Base-by-base conservation (phyloP, 257 asterid species). In the Fraxinus anomala region DNA sequence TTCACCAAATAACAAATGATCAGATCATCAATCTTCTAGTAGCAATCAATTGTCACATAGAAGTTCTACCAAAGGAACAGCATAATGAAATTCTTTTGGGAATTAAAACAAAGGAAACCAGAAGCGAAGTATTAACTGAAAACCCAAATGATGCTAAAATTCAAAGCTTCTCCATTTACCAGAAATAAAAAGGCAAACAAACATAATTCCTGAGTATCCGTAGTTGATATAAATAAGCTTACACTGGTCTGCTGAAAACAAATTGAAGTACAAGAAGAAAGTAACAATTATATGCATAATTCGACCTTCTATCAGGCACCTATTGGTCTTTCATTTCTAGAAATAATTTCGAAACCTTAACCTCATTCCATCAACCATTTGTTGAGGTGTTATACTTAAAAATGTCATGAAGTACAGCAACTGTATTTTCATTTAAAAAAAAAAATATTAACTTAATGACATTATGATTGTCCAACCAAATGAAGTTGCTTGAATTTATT, bases 1-100 rank as follows among this genome's bases (percentile, higher is more conserved):
- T 80, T 77, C 77, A 79, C 85, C 77, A 77, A 54, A 73, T 73
- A 77, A 68, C 56, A 11, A 75, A 73, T 39, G 71, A 74, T 73
- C 82, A 70, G 72, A 81, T 82, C 84, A 83, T 79, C 71, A 83
- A 77, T 76, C 76, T 73, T 28, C 68, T 54, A 24, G 34, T 36
- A 82, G 76, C 77, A 78, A 61, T 72, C 67, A 80, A 75, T 73
- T 47, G 59, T 72, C 70, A 80, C 42, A 47, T 74, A 30, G 26
- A 67, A 44, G 6, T 13, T 23, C 61, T 21, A 74, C 73, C 37
- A 14, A 65, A 37, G 63, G 9, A 80, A 33, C 75, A 12, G 40
- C 47, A 5, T 33, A 39, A 19, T 30, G 26, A 73, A 73, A 76
- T 23, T 74, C 31, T 30, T 69, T 4, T 54, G 65, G 65, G 65